Percentiles rank a stretch among this genome's conserved stretches.
Conservation (phyloP, 2,329 filamentous ascomycete species). For the Aspergillus chevalieri region DNA sequence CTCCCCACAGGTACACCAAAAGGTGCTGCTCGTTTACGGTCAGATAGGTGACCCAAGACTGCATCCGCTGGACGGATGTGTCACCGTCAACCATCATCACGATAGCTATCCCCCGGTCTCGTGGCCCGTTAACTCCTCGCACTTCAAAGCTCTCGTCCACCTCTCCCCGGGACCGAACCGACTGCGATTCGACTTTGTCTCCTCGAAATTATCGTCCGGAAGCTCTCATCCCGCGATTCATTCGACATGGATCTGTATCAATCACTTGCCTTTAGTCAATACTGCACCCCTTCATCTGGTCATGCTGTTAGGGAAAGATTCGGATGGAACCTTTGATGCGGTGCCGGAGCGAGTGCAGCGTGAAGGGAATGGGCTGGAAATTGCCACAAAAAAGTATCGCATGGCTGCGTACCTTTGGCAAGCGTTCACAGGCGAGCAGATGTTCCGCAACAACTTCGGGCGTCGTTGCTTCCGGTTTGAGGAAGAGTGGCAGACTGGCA, state of each 20-base stretch:
- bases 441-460: constrained; percentile 82
- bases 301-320: constrained; percentile 82
- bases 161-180: constrained; percentile 87
- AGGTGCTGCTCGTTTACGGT: constrained; percentile 74
- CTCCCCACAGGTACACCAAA: constrained; percentile 73
- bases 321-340: constrained; percentile 76
- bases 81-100: constrained; percentile 76
- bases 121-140: constrained; percentile 83
- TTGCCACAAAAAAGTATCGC: constrained; percentile 80
- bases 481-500: constrained; percentile 87
- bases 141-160: constrained; percentile 88
- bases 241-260: constrained; percentile 71
- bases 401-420: constrained; percentile 98
- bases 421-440: constrained; percentile 92
- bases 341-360: constrained; percentile 66
- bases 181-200: constrained; percentile 80
- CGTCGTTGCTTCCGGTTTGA: constrained; percentile 84
- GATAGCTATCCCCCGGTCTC: constrained; percentile 74
- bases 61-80: constrained; percentile 66
- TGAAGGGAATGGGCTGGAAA: constrained; percentile 76
- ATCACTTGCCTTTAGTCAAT: constrained; percentile 74
- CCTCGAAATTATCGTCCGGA: constrained; percentile 66
- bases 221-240: constrained; percentile 62
- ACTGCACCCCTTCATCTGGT: constrained; percentile 83
- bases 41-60: constrained; percentile 68